Evolutionary conservation across 225 moss, liverwort and hornwort species (phyloP), one percentile per base, ranked within the genome.

Genomic region (Neckera pumila): DNA sequence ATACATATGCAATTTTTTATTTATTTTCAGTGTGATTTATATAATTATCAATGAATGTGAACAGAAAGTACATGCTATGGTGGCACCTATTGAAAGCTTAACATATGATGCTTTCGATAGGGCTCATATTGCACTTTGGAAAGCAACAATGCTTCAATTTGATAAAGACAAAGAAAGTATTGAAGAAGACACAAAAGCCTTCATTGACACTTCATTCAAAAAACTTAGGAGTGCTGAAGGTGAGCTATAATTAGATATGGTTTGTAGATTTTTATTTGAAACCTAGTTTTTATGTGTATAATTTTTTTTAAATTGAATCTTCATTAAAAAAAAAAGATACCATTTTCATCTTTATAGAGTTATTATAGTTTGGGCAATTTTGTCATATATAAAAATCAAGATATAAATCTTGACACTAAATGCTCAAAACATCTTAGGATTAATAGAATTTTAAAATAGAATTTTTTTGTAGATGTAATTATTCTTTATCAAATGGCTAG

Each of bases 211-310:
- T 85, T 98, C 98, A 21, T 98, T 98, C 75, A 98, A 96, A 86
- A 96, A 96, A 62, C 90, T 98, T n/a, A 91, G 98, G 4, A 97
- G 95, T 90, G 96, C 97, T 71, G 97, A 98, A 94, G 96, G 97
- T 98, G 79, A 62, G 21, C 7, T 17, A 4, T 15, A n/a, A 72
- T 17, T 34, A 5, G 1, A 36, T 21, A 45, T 0, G 8, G 56
- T 58, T 27, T 38, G 1, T 23, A 28, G 1, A 28, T 25, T 53
- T 26, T 67, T 33, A 1, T 58, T 58, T 6, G 25, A 27, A 51
- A 30, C 2, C 16, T 45, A 49, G 1, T 38, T 18, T 6, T 4
- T 18, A 14, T 11, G 9, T 17, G 3, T 18, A 38, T 17, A 7
- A 2, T 36, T 53, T 1, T 69, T 40, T 71, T 2, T 28, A 76